Conservation (phyloP, 768 basidiomycete genomes). For the Macrocybe gigantea region DNA sequence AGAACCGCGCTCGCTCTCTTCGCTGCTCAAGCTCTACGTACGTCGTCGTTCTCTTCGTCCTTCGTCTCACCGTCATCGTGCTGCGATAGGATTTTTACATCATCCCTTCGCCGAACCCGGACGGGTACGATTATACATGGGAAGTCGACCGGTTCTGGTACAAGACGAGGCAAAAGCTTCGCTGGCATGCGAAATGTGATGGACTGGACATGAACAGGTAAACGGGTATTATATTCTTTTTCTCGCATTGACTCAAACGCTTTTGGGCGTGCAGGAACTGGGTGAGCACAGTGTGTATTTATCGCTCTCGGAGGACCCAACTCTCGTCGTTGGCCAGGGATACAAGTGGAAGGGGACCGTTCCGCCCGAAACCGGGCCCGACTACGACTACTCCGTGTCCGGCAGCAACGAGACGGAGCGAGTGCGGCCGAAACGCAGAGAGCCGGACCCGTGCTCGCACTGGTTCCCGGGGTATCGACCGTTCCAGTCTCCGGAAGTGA, state of each 20-base stretch:
- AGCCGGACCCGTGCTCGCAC: constrained; percentile 58
- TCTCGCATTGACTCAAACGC: not conserved
- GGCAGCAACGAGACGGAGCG: constrained; percentile 8
- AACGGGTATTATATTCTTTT: constrained; percentile 7
- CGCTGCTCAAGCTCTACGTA: constrained; percentile 51
- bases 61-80: not conserved
- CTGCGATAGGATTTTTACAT: constrained; percentile 54
- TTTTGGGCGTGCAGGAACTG: constrained; percentile 44
- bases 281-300: constrained; percentile 25
- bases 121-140: constrained; percentile 76
- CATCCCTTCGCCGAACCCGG: constrained; percentile 62
- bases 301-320: not conserved
- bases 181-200: constrained; percentile 43
- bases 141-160: constrained; percentile 68
- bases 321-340: constrained; percentile 36
- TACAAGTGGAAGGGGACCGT: constrained; percentile 53
- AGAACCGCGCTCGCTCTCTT: constrained; percentile 31
- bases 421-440: constrained; percentile 8
- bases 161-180: constrained; percentile 61
- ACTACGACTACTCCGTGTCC: constrained; percentile 1
- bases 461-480: constrained; percentile 71
- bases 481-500: constrained; percentile 74
- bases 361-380: constrained; percentile 15
- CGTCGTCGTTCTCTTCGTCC: constrained; percentile 13
- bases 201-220: constrained; percentile 80